Evolutionary conservation across 2,329 filamentous ascomycete species (phyloP), one percentile per base, ranked within the genome.

Genomic region (Aureobasidium namibiae): DNA sequence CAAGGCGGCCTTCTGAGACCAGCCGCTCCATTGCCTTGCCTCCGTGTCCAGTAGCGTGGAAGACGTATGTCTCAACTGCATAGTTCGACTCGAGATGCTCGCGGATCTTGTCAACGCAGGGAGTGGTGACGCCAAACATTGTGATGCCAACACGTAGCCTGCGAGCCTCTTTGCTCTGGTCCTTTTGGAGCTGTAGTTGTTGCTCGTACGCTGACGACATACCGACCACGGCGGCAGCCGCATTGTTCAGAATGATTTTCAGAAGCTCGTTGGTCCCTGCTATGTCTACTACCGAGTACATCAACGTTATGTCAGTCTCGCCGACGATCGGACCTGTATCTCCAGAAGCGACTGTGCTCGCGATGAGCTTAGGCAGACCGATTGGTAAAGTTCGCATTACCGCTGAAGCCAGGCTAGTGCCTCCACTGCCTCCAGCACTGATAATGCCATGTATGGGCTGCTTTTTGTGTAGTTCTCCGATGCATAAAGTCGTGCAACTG

Each of bases 121-220:
- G 84, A 0, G 86, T 89, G 0, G 87, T 90, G 7, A 89, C 85
- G 2, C 87, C 86, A 66, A 89, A 89, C 86, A 89, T 89, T 2
- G 86, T 88, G 24, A 89, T 80, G 0, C 80, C 86, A 7, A 89
- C 74, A 0, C 79, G 73, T 59, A 77, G 79, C 64, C 76, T 78
- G 33, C 61, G 21, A 26, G 46, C 46, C 10, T 59, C 42, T 18
- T 56, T 48, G 4, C 42, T 16, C 14, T 52, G 23, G 18, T 24
- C 16, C 4, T 21, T 1, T 4, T 21, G 29, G 13, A n/a, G 18
- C 18, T 31, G 36, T 2, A 65, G 49, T 3, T 59, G 60, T 7
- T 50, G 58, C 39, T 68, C 64, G 60, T 82, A 83, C 0, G 76
- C 71, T 1, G 63, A 61, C 0, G 82, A 80, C 78, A 87, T 86